Base-by-base conservation (phyloP, 2,329 filamentous ascomycete species). In the Trichoderma hamatum region DNA sequence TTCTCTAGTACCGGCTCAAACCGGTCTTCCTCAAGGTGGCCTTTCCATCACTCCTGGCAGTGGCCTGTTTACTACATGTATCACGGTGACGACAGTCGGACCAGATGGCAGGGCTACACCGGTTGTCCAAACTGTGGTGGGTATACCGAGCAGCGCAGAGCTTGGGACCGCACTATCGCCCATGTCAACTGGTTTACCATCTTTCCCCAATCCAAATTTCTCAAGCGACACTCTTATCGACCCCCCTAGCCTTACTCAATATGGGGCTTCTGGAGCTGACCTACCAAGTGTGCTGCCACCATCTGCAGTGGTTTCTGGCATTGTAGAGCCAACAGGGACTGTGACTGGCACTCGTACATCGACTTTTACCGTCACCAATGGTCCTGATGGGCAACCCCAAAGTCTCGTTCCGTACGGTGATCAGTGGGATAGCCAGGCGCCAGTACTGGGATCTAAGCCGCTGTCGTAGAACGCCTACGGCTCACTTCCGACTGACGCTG, bases 81-180 rank as follows among this genome's bases (percentile, higher is more conserved):
- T 78, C 28, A 79, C 79, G 2, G 71, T 77, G 36, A 69, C 76
- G 16, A 71, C 78, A 26, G 65, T 80, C 26, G 78, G 78, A 21
- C 68, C 75, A 13, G 73, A 80, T 71, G 78, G 78, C 6, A 67
- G 74, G n/a, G 71, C 71, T 1, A 79, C 78, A 2, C 72, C 78
- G 14, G 71, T 77, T 32, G 74, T 78, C 11, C 74, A 79, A 55
- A 79, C 78, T 14, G 71, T 80, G 34, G 71, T 80, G 26, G 70
- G 78, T 30, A 72, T 73, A 13, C 74, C 73, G 21, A 69, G 46
- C 58, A 71, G 72, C 30, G 61, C 75, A 58, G 72, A 72, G 19
- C 65, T 72, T 61, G 73, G 70, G 13, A 51, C 71, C 51, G 71
- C 73, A 14, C 66, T 70, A 39, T 69, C 71, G 13, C 16, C 61